Conservation (phyloP, 768 basidiomycete genomes). For the Phlebiopsis flavidoalba region DNA sequence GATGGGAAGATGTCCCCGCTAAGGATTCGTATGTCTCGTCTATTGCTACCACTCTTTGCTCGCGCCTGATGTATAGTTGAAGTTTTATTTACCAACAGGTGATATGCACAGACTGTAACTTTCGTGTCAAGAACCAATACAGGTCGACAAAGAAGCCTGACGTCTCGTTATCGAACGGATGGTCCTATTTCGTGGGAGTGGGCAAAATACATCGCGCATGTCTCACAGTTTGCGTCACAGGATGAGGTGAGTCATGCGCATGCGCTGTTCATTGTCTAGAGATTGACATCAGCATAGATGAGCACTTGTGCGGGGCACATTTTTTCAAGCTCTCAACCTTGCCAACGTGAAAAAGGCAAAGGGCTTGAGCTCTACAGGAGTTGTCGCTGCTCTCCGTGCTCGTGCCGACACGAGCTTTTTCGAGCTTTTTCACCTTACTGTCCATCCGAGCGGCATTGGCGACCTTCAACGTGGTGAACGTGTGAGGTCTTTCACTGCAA, state of each 20-base stretch:
- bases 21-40: no score
- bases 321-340: not conserved
- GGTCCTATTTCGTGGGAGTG: no score
- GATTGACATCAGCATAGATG: not conserved
- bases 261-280: not conserved
- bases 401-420: not conserved
- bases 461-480: not conserved
- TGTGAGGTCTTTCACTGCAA: not conserved
- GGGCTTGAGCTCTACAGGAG: not conserved
- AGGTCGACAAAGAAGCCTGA: no score
- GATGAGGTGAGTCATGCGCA: not conserved
- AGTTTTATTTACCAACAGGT: no score
- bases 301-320: not conserved
- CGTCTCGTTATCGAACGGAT: no score
- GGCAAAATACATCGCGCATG: not conserved
- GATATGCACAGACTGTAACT: no score
- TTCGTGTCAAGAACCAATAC: no score
- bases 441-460: not conserved
- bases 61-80: no score
- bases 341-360: not conserved
- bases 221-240: not conserved
- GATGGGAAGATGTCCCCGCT: constrained; percentile 10
- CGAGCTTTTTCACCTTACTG: no score
- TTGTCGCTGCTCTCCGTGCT: not conserved
- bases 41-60: no score